Base-by-base conservation (phyloP, 305 asterid species). In the Solanum chacoense region DNA sequence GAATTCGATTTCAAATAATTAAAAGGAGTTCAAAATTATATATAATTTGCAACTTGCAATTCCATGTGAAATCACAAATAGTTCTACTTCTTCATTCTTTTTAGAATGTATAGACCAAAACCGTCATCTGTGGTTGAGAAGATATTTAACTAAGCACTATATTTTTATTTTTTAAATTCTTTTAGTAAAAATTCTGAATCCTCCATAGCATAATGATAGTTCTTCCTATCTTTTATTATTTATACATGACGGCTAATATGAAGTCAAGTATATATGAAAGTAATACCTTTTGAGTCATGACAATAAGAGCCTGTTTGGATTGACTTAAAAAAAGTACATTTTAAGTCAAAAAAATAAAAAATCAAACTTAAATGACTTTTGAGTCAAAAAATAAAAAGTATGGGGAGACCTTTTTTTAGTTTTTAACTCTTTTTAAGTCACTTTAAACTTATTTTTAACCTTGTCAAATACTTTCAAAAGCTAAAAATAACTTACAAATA, bases 321-420 rank as follows among this genome's bases (percentile, higher is more conserved):
- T 14, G 8, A 2, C 63, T 45, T 14, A 45, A 14, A 45, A 13
- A 45, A 45, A 13, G 0, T 45, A 45, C 0, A 2, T 12, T 45
- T 45, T 16, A 45, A 45, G 11, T 16, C 0, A 75, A 22, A 76
- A 40, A 45, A 45, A 13, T 4, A 13, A 38, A 38, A 38, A 38
- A 10, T 11, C 1, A 38, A 38, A 10, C 14, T 40, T 0, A 40
- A 40, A 40, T 40, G 14, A 40, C 14, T 40, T 40, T 40, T 40
- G 5, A 40, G 5, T 40, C 14, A 11, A 38, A 38, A 38, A 40
- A 40, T 11, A 40, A 45, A 45, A 45, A 14, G 2, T 45, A 45
- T 14, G 3, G 7, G 0, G 0, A 45, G 8, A 14, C 6, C 3
- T 45, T 0, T 40, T 11, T 40, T 11, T 40, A 4, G 4, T 1